Evolutionary conservation across 2,329 filamentous ascomycete species (phyloP).

Genomic region (Verticillium tricorpus): DNA sequence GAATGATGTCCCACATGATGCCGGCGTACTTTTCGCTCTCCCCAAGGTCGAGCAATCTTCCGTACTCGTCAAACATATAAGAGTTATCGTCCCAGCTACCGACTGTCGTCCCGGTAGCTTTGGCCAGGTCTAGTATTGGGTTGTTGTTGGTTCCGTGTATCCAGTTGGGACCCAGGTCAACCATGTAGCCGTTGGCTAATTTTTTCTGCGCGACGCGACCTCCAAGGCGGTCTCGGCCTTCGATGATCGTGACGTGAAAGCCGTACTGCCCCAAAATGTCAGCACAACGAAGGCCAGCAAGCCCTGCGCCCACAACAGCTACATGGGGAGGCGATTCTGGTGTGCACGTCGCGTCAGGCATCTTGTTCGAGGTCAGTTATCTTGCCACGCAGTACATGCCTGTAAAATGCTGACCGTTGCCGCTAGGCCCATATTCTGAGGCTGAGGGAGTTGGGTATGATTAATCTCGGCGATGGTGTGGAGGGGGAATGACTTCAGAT

Average conservation of each 20-base stretch:
- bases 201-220: conserved; percentile 55
- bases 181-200: conserved; percentile 41
- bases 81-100: conserved; percentile 47
- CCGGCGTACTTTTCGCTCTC: conserved; percentile 44
- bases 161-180: conserved; percentile 73
- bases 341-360: background rate
- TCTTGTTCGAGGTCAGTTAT: conserved; percentile 5
- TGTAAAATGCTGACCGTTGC: conserved; percentile 26
- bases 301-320: conserved; percentile 65
- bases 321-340: conserved; percentile 43
- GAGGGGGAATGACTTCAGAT: conserved; percentile 37
- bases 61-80: conserved; percentile 52
- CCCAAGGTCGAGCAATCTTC: conserved; percentile 40
- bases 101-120: conserved; percentile 49
- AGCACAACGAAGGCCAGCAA: conserved; percentile 67
- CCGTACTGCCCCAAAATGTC: conserved; percentile 62
- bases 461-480: conserved; percentile 26
- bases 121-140: conserved; percentile 63
- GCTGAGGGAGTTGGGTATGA: conserved; percentile 18
- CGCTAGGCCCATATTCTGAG: conserved; percentile 25
- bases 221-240: conserved; percentile 63
- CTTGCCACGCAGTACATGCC: background rate
- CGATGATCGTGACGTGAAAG: conserved; percentile 63
- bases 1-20: conserved; percentile 64
- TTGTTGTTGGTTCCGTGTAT: conserved; percentile 71